phyloP scores from a whole-genome alignment of 108 stramenopile genomes.

The Epithemia pelagica region DNA sequence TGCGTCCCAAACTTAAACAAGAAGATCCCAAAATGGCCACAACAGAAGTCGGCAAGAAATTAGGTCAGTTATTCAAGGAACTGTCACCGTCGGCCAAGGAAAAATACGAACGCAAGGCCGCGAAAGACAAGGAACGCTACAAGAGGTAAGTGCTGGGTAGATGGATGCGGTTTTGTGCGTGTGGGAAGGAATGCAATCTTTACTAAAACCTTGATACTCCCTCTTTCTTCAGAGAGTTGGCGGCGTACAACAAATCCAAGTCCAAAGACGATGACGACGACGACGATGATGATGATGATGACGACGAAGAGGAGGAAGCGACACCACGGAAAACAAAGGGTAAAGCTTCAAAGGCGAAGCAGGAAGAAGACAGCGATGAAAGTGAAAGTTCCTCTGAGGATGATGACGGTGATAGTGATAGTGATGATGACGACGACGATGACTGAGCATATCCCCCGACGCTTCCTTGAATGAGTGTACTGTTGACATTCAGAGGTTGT shows the following conservation, averaged over 20 bases:
- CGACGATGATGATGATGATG: conserved; percentile 26
- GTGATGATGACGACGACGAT: neutral
- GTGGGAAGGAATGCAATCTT: too few species aligned
- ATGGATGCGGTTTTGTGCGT: neutral
- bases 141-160: conserved; percentile 32
- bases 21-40: conserved; percentile 60
- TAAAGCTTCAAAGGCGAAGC: neutral
- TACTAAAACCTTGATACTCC: too few species aligned
- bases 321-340: conserved; percentile 6
- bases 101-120: conserved; percentile 55
- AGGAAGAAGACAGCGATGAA: neutral
- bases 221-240: neutral
- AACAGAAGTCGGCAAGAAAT: conserved; percentile 38
- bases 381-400: conserved; percentile 4
- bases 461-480: too few species aligned
- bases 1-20: conserved; percentile 53
- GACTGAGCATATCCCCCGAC: too few species aligned
- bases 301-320: conserved; percentile 12
- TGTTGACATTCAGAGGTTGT: too few species aligned
- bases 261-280: conserved; percentile 17
- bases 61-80: conserved; percentile 38
- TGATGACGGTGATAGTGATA: neutral
- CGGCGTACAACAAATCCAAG: conserved; percentile 40
- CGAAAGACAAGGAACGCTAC: conserved; percentile 63
- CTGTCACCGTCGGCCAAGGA: conserved; percentile 46